Percentiles rank a stretch among this genome's conserved stretches.
Conservation (phyloP, 2,329 filamentous ascomycete species). For the Grosmannia serpens region DNA sequence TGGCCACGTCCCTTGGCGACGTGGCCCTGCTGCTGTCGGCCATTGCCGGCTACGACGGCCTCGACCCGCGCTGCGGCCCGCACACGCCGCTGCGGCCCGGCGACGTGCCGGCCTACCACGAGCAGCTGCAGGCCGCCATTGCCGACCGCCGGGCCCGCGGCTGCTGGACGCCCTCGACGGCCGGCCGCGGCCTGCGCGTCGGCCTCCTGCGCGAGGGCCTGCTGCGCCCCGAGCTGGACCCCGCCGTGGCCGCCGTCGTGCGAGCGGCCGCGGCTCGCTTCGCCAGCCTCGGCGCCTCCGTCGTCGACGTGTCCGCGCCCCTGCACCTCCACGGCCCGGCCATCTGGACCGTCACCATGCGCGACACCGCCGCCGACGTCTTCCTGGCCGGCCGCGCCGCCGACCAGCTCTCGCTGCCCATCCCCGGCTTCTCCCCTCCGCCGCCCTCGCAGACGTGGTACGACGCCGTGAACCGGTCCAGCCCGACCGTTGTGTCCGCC, state of each 20-base stretch:
- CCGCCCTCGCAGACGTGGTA: conserved; percentile 27
- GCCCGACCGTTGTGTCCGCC: conserved; percentile 32
- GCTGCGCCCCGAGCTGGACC: conserved; percentile 23
- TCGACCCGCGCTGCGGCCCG: conserved; percentile 31
- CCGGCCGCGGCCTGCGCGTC: conserved; percentile 28
- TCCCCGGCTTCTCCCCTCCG: conserved; percentile 19
- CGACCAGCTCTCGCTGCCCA: conserved; percentile 19
- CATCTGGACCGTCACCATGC: conserved; percentile 34
- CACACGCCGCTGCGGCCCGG: conserved; percentile 22
- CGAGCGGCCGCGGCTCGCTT: conserved; percentile 25
- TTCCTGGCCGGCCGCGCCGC: conserved; percentile 19
- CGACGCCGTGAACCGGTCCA: conserved; percentile 28
- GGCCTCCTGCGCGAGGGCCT: conserved; percentile 35
- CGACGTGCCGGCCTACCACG: conserved; percentile 21
- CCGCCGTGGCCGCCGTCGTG: conserved; percentile 25
- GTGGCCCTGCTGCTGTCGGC: conserved; percentile 26
- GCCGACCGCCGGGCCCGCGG: conserved; percentile 10
- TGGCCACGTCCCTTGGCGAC: conserved; percentile 30
- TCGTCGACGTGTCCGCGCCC: conserved; percentile 33
- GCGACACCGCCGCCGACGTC: conserved; percentile 17
- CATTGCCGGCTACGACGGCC: conserved; percentile 35
- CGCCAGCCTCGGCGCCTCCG: conserved; percentile 27
- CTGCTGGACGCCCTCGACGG: conserved; percentile 14
- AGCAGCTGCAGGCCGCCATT: conserved; percentile 16
- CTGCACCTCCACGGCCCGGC: conserved; percentile 32